Evolutionary conservation across 2,329 filamentous ascomycete species (phyloP), one percentile per base, ranked within the genome.

Genomic region (Penicillium sclerotiorum): DNA sequence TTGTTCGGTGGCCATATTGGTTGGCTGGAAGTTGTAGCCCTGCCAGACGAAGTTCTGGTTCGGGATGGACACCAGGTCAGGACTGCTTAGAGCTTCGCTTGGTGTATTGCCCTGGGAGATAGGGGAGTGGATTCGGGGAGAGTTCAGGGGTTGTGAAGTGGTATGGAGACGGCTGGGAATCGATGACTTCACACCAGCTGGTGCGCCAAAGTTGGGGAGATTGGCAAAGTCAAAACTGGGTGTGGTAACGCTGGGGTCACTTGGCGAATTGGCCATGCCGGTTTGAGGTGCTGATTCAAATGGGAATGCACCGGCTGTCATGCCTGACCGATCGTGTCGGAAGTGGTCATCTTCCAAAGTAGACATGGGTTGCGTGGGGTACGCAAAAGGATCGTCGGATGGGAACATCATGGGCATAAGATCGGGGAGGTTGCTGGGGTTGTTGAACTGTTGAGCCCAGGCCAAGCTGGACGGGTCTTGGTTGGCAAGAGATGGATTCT

Each of bases 371-470:
- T 78, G 76, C 25, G 73, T 76, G 13, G 75, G 75, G 54, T 79
- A 79, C 5, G 75, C 76, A 50, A 78, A 78, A 12, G 76, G 76
- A 48, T 79, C 76, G 49, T 73, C 72, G 2, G 76, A 77, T 4
- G 76, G 75, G 52, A 75, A 79, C 76, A 79, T 79, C 58, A 78
- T 75, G 8, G 73, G 73, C 69, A 75, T 76, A 32, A 79, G 64
- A 56, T 78, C 76, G 1, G 75, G 75, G 13, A 78, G 66, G 46
- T 70, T 68, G 30, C 53, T 55, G 7, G 59, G 44, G 40, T 63
- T 67, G 25, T 61, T 61, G 45, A 73, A 66, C 32, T 65, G 67
- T 30, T 68, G 70, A 11, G 69, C 54, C 50, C 67, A 71, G 13
- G 62, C 59, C 27, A 63, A 54, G 21, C 56, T 52, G 6, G 66